Conservation (phyloP, 2,329 filamentous ascomycete species). For the Claviceps spartinae region DNA sequence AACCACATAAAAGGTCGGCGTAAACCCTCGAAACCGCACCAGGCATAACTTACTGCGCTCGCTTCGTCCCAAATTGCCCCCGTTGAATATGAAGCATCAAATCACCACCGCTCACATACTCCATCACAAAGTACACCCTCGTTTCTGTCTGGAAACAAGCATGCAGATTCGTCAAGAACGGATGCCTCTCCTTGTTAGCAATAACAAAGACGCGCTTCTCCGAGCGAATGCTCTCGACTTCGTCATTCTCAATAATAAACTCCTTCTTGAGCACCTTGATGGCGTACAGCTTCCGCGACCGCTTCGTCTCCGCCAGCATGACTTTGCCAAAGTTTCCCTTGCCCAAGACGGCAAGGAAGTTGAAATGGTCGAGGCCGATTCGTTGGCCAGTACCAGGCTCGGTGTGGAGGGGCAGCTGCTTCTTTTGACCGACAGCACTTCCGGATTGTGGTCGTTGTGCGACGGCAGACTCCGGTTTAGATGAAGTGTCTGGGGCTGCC, state of each 20-base stretch:
- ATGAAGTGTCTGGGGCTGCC: slow-evolving; percentile 9
- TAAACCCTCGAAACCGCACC: too few species aligned
- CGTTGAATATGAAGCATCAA: slow-evolving; percentile 98
- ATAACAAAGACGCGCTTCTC: slow-evolving; percentile 96
- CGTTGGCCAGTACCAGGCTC: slow-evolving; percentile 62
- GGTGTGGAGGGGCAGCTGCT: slow-evolving; percentile 57
- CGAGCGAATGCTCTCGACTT: slow-evolving; percentile 93
- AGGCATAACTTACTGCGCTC: slow-evolving; percentile 62
- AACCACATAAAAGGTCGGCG: too few species aligned
- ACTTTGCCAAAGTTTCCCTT: slow-evolving; percentile 99
- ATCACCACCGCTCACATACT: slow-evolving; percentile 97
- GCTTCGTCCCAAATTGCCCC: slow-evolving; percentile 87
- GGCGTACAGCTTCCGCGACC: slow-evolving; percentile 79
- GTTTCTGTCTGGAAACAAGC: slow-evolving; percentile 99
- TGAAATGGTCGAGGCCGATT: slow-evolving; percentile 96
- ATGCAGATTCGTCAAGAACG: slow-evolving; percentile 87
- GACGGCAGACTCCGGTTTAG: slow-evolving; percentile 26
- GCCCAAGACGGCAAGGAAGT: slow-evolving; percentile 93
- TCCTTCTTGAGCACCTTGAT: slow-evolving; percentile 99
- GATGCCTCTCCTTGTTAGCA: slow-evolving; percentile 92
- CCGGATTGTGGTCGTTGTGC: slow-evolving; percentile 17
- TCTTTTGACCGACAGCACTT: slow-evolving; percentile 27
- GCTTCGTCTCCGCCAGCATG: slow-evolving; percentile 97
- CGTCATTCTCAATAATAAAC: slow-evolving; percentile 98
- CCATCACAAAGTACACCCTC: slow-evolving; percentile 98